Evolutionary conservation across 768 basidiomycete genomes (phyloP), one percentile per base, ranked within the genome.

Genomic region (Rhodotorula toruloides): DNA sequence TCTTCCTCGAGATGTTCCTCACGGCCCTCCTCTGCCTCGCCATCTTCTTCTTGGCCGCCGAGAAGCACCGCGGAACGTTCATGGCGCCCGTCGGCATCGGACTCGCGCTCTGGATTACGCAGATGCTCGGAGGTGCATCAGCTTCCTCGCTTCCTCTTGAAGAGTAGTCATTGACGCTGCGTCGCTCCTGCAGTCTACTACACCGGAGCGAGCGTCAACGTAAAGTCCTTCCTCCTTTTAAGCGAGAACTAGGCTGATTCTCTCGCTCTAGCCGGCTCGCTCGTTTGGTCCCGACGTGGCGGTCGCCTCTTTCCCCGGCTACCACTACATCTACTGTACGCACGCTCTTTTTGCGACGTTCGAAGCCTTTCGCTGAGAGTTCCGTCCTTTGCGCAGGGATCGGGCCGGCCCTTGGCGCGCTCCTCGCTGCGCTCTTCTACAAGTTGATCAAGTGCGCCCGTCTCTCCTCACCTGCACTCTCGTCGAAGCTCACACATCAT

Each of bases 51-150:
- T 32, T 53, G 48, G 47, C 54, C 9, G 58, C 63, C n/a, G 71
- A 68, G 58, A 73, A 75, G 66, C 76, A 77, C 70, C 77, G 77
- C 61, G 79, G 79, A 6, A 79, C 78, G 0, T 79, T 77, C 72
- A 74, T 80, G 37, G 79, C 79, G 22, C 79, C 79, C 1, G 75
- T 80, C 68, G 79, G 78, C 58, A 80, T 80, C 44, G 60, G 71
- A 16, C 56, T 72, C 11, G 59, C 63, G 6, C 67, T 72, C 19
- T 72, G 68, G 29, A 60, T 69, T 19, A 65, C 67, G 42, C 63
- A 72, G 43, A 55, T 72, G 27, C 52, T 68, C 22, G 67, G 67
- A 9, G 68, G 29, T 40, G 48, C 29, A 25, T 16, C 25, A 19
- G 17, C 22, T 4, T 36, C n/a, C n/a, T n/a, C n/a, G n/a, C n/a